Conservation (phyloP, 2,329 filamentous ascomycete genomes). For the Apiospora saccharicola region DNA sequence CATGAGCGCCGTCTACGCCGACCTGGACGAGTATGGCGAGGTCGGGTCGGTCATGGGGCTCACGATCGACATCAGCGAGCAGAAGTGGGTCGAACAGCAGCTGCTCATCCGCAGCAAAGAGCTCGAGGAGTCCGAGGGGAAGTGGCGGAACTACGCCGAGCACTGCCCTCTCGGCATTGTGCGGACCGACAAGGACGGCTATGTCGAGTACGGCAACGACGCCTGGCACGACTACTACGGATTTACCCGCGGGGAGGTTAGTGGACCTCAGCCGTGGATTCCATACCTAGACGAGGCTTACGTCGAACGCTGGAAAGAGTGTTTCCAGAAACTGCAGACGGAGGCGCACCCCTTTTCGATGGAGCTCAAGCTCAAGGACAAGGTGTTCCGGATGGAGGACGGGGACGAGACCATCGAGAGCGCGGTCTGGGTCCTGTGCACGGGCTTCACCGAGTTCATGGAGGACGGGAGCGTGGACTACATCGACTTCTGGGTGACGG, state of each 20-base stretch:
- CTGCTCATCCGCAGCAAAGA: conserved; percentile 35
- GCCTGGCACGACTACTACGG: conserved; percentile 37
- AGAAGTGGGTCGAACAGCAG: conserved; percentile 40
- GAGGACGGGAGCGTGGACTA: conserved; percentile 36
- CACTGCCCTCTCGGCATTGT: conserved; percentile 39
- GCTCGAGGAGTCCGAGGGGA: conserved; percentile 36
- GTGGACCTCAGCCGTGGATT: conserved; percentile 35
- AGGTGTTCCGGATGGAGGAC: conserved; percentile 34
- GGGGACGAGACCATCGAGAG: conserved; percentile 35
- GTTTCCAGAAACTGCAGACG: conserved; percentile 30
- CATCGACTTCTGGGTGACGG: conserved; percentile 40
- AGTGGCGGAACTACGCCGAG: conserved; percentile 38
- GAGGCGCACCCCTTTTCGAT: conserved; percentile 31
- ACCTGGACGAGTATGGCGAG: conserved; percentile 34
- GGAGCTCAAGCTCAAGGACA: conserved; percentile 36
- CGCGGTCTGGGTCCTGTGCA: conserved; percentile 33
- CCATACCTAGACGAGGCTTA: conserved; percentile 34
- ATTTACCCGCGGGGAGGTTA: conserved; percentile 28
- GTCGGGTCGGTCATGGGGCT: conserved; percentile 39
- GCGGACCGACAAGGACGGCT: conserved; percentile 36
- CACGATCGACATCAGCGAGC: conserved; percentile 39
- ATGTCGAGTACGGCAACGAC: conserved; percentile 37
- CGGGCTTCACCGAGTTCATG: conserved; percentile 36
- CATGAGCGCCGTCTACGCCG: conserved; percentile 39
- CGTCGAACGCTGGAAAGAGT: conserved; percentile 31